Evolutionary conservation across 768 basidiomycete genomes (phyloP).

Genomic region (Xerocomellus amylosporus): DNA sequence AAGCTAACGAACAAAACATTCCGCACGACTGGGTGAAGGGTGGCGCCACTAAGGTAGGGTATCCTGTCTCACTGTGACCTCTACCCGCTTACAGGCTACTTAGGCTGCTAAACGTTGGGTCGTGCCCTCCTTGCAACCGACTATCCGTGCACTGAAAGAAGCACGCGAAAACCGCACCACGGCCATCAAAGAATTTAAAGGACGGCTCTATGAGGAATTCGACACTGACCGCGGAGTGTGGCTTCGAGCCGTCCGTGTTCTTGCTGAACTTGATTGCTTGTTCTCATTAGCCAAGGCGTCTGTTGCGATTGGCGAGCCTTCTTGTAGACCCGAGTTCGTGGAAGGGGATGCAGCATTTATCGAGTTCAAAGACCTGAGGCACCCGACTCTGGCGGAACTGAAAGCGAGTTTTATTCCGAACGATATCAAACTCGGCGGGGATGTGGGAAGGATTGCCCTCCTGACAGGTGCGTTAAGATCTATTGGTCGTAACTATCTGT

Average conservation of each 20-base stretch:
- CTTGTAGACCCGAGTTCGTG: conserved; percentile 88
- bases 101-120: conserved; percentile 76
- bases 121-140: conserved; percentile 66
- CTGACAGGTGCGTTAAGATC: conserved; percentile 64
- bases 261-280: conserved; percentile 96
- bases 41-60: conserved; percentile 70
- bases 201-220: conserved; percentile 75
- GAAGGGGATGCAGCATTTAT: conserved; percentile 76
- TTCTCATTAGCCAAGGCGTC: conserved; percentile 90
- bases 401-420: conserved; percentile 90
- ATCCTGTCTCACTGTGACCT: background rate
- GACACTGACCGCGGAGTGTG: conserved; percentile 77
- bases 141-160: conserved; percentile 85
- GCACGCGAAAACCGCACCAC: conserved; percentile 83
- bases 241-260: conserved; percentile 78
- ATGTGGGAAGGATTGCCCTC: conserved; percentile 71
- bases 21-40: conserved; percentile 84
- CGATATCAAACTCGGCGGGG: conserved; percentile 80
- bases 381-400: conserved; percentile 73
- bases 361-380: conserved; percentile 87
- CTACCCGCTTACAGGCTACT: background rate
- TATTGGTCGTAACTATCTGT: background rate
- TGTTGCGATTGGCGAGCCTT: conserved; percentile 84
- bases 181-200: conserved; percentile 81
- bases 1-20: conserved; percentile 55